Evolutionary conservation across 2,329 filamentous ascomycete genomes (phyloP).

Genomic region (Paracorniculantispora psalliotae): DNA sequence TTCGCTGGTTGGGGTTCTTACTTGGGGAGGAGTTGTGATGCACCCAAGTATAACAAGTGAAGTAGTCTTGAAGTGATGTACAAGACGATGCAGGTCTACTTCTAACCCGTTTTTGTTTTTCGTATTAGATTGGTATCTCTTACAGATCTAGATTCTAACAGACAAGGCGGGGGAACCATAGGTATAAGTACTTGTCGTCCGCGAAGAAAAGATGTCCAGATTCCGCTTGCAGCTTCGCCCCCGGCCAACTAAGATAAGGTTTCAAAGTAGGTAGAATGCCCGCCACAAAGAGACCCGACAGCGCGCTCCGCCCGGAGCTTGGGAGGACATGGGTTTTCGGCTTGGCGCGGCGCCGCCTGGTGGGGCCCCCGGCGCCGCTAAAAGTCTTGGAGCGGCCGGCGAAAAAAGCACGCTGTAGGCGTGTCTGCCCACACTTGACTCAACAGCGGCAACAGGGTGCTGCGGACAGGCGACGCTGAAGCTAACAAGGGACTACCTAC

Average conservation of each 20-base stretch:
- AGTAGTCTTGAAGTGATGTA: neutral
- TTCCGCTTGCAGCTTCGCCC: neutral
- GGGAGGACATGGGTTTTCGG: neutral
- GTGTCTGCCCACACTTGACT: neutral
- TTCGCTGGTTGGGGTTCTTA: neutral
- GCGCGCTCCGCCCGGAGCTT: neutral
- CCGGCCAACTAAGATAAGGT: neutral
- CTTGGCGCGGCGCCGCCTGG: conserved; percentile 11
- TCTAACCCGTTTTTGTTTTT: neutral
- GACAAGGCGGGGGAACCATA: neutral
- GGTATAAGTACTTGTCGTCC: conserved; percentile 4
- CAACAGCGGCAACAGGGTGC: neutral
- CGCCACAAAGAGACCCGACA: neutral
- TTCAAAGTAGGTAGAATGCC: neutral
- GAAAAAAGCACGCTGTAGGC: neutral
- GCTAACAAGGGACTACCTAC: no score
- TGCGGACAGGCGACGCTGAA: neutral
- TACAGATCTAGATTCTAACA: neutral
- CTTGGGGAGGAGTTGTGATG: neutral
- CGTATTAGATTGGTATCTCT: neutral
- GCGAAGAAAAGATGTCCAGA: neutral
- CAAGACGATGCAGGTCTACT: neutral
- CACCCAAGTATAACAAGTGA: neutral
- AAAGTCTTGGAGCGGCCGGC: neutral
- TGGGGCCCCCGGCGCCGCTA: conserved; percentile 1